phyloP scores from a whole-genome alignment of 1,284 basidiomycete species.

The Puccinia polysora region DNA sequence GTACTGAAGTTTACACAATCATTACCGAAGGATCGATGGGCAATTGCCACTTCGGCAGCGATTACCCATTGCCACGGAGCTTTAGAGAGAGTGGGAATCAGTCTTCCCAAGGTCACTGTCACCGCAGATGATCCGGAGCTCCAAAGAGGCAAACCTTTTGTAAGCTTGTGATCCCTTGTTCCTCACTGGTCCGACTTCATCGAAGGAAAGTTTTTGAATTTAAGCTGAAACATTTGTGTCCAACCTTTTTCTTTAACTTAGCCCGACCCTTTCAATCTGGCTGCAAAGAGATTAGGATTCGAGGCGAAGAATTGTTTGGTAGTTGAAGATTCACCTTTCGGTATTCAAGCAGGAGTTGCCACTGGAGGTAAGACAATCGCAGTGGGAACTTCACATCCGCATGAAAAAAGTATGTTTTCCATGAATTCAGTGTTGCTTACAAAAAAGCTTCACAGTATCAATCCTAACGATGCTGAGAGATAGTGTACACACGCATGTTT shows the following conservation, averaged over 20 bases:
- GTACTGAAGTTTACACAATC: constrained; percentile 66
- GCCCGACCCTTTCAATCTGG: constrained; percentile 70
- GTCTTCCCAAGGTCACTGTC: constrained; percentile 67
- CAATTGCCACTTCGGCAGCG: constrained; percentile 71
- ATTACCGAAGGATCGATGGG: constrained; percentile 65
- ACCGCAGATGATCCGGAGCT: constrained; percentile 66
- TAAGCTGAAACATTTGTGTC: background rate
- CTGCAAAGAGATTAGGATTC: constrained; percentile 66
- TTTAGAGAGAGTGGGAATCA: constrained; percentile 67
- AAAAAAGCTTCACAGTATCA: background rate
- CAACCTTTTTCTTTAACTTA: constrained; percentile 49
- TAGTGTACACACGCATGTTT: background rate
- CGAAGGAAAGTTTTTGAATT: background rate
- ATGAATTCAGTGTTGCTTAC: background rate
- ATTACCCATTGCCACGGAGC: constrained; percentile 66
- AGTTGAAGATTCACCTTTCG: constrained; percentile 57
- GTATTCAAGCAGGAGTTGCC: constrained; percentile 64
- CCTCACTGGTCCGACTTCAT: background rate
- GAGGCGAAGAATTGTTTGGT: constrained; percentile 59
- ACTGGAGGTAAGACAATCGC: constrained; percentile 70
- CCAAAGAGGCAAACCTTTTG: constrained; percentile 52
- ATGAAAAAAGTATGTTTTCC: constrained; percentile 41
- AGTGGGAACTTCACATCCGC: constrained; percentile 61
- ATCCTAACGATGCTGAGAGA: background rate
- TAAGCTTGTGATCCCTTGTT: constrained; percentile 44